Evolutionary conservation across 1,284 basidiomycete genomes (phyloP), one percentile per base, ranked within the genome.

Genomic region (Apiotrichum akiyoshidainum): DNA sequence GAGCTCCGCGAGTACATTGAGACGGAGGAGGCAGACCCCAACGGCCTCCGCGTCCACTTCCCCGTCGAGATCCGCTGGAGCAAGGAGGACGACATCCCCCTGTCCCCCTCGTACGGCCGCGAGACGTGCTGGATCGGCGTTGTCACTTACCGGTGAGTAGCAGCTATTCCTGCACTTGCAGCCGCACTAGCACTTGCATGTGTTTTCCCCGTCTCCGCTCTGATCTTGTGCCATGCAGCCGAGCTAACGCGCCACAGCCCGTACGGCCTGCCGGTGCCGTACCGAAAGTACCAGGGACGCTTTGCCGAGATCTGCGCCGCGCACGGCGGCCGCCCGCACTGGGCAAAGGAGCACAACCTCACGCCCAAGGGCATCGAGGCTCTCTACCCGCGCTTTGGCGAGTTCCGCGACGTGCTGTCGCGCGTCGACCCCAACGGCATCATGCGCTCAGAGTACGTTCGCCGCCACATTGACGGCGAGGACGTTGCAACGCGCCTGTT

Each of bases 71-170:
- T 99, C 63, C 85, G 96, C 12, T 95, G 92, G 78, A 88, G 90
- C 39, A 86, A 86, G 26, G 81, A 83, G 22, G 95, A 99, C 78
- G 90, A 94, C 68, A 92, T 98, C 60, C 97, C 91, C 88, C 82
- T 99, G 48, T 92, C 89, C 72, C 95, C 93, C 14, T 87, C 87
- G 67, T 86, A 86, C 70, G 89, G 88, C 26, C 83, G 86, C 59
- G 82, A 81, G 72, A 94, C 88, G 16, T 90, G 87, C 70, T 99
- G 92, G 88, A 92, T 99, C 61, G 95, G 96, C n/a, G 85, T 98
- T 53, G 85, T 98, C 21, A 90, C 94, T 70, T 99, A 87, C 81
- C 90, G 94, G 48, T 50, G 22, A 35, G 46, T 48, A 4, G 42
- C 42, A 44, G 9, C 8, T 21, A 6, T 10, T 2, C n/a, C n/a